Base-by-base conservation (phyloP, 2,329 filamentous ascomycete species). In the Elsinoe batatas region DNA sequence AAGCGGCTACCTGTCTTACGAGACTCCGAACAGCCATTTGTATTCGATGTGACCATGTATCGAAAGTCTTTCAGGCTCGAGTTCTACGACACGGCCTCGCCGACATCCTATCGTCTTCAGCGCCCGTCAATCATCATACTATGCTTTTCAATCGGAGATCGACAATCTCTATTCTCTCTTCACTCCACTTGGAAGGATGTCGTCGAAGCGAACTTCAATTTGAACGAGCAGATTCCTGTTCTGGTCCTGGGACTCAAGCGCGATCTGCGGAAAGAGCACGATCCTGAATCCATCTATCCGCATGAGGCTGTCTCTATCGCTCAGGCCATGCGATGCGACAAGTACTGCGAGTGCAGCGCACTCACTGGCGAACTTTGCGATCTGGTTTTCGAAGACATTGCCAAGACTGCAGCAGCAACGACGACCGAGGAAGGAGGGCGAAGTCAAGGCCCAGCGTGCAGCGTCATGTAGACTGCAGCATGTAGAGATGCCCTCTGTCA, bases 261-360 rank as follows among this genome's bases (percentile, higher is more conserved):
- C 49, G 81, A 84, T 64, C 61, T 81, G 33, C 67, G 80, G 40
- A 67, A 65, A 32, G 74, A 79, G 59, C 68, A 70, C 13, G 70
- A 73, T 38, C 59, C 60, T 20, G 67, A 65, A 2, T 58, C 68
- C 42, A 75, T 79, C 60, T 68, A 80, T 76, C 71, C 76, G 63
- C 67, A 80, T 44, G 74, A 77, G 60, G 75, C 69, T 2, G 46
- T 77, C 5, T 64, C 67, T 12, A 61, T 79, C 5, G 80, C 81
- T 13, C 79, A 81, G 61, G 76, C 80, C 61, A 76, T 83, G 68
- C 71, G 79, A 20, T 80, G 77, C 64, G 81, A 84, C 70, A 71
- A 74, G 35, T 84, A 84, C 66, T 81, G 79, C 3, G 81, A 84
- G 63, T 84, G 81, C 60, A 82, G 79, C 58, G 80, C 81, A 38